Conservation (phyloP, 805 yeast species). For the Spathaspora hagerdaliae region DNA sequence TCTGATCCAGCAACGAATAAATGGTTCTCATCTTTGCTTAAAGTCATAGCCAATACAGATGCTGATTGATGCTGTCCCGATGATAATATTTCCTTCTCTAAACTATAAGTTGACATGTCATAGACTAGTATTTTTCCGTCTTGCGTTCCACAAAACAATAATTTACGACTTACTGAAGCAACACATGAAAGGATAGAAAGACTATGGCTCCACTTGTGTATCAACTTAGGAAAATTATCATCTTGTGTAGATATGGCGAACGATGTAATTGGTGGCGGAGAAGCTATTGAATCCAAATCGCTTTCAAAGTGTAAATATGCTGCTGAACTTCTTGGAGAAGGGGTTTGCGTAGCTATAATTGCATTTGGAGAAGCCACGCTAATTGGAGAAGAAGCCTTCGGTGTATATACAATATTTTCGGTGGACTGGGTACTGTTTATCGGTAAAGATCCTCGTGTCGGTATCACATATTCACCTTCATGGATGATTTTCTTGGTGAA, state of each 20-base stretch:
- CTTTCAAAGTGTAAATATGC: constrained; percentile 3
- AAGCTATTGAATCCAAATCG: constrained; percentile 1
- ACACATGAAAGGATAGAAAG: constrained; percentile 72
- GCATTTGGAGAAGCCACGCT: constrained; percentile 18
- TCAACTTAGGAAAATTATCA: constrained; percentile 23
- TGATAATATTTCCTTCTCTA: constrained; percentile 38
- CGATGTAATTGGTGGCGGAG: not conserved
- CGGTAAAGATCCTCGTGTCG: constrained; percentile 23
- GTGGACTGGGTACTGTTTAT: constrained; percentile 20
- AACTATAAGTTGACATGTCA: constrained; percentile 56
- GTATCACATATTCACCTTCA: constrained; percentile 31
- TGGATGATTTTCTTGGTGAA: constrained; percentile 20
- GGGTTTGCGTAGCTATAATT: not conserved
- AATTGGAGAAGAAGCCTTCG: constrained; percentile 15
- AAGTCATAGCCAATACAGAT: constrained; percentile 67
- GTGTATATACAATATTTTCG: constrained; percentile 7
- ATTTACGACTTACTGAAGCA: constrained; percentile 52
- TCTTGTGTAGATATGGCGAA: not conserved
- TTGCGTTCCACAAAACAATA: constrained; percentile 87
- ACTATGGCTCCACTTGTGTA: constrained; percentile 75
- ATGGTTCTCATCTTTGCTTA: constrained; percentile 49
- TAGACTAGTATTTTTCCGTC: constrained; percentile 72
- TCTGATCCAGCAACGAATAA: constrained; percentile 88
- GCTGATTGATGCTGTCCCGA: constrained; percentile 57
- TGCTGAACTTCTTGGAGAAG: not conserved